Evolutionary conservation across 352 stramenopile genomes (phyloP).

Genomic region (Globisporangium sylvaticum): DNA sequence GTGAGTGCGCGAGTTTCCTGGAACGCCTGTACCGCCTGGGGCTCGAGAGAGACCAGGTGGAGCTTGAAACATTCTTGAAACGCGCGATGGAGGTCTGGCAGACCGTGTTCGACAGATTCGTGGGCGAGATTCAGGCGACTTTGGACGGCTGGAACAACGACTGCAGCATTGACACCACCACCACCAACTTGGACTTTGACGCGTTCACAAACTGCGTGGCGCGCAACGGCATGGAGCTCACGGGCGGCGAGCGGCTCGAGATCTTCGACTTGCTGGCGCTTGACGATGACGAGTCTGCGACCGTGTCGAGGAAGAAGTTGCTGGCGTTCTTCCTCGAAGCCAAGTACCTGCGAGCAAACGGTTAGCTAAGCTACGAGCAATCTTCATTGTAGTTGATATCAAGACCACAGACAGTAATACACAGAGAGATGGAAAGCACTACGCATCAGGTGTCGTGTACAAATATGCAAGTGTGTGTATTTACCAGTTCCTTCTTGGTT

Average conservation of each 20-base stretch:
- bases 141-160: slow-evolving; percentile 12
- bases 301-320: slow-evolving; percentile 25
- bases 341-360: slow-evolving; percentile 21
- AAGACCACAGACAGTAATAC: no score
- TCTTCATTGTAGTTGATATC: no score
- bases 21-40: slow-evolving; percentile 36
- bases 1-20: slow-evolving; percentile 27
- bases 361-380: not conserved
- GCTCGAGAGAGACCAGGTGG: slow-evolving; percentile 37
- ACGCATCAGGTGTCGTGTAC: not conserved
- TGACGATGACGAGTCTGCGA: slow-evolving; percentile 26
- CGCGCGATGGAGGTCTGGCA: slow-evolving; percentile 43
- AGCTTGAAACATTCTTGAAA: slow-evolving; percentile 41
- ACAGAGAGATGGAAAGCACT: no score
- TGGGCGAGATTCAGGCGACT: slow-evolving; percentile 21
- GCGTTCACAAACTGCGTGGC: slow-evolving; percentile 32
- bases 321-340: slow-evolving; percentile 23
- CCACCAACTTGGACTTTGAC: slow-evolving; percentile 30
- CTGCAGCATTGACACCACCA: not conserved
- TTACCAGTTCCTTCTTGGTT: not conserved
- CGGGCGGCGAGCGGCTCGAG: slow-evolving; percentile 48
- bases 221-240: slow-evolving; percentile 43
- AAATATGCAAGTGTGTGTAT: slow-evolving; percentile 1
- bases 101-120: slow-evolving; percentile 28
- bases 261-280: slow-evolving; percentile 46